Evolutionary conservation across 495 filamentous ascomycete genomes (phyloP), one percentile per base, ranked within the genome.

Genomic region (Lineolata rhizophorae): DNA sequence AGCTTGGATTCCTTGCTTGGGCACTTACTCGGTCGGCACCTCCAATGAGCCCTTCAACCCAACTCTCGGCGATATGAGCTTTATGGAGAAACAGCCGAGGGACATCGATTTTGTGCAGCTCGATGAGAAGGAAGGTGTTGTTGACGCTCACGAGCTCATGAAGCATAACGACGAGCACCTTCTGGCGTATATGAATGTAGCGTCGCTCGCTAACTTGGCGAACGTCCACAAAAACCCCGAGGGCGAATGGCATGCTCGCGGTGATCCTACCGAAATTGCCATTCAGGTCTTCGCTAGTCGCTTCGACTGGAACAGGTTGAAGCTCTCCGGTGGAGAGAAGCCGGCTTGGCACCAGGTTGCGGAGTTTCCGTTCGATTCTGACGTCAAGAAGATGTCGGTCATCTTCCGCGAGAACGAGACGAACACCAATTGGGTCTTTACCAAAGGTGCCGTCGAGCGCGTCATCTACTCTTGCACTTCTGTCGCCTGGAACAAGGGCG

Each of bases 301-400:
- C n/a, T 59, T 62, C 36, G 35, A 45, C 21, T 52, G 44, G 49
- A 65, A 67, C 35, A n/a, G 47, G 18, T 41, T 46, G 2, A 45
- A 31, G 50, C 52, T 35, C 66, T 38, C 48, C 5, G 41, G 22
- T 25, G 52, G 35, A 1, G 44, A 62, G 19, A 47, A 51, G 18
- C 45, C 50, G 8, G 1, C 11, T 5, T 52, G 53, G 47, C 44
- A 54, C 3, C 44, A 56, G 30, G 21, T 67, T 4, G 54, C 52
- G 4, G 68, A 74, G 37, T 61, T 69, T 32, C 62, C 66, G 3
- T 74, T 72, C 43, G 65, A 70, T 44, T 72, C 67, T 2, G 58
- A 60, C 18, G 53, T 60, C 34, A 74, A 74, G 45, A 58, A 58
- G 35, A 70, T 72, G 65, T 62, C 57, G 12, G 64, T 71, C 21